Evolutionary conservation across 2,329 filamentous ascomycete genomes (phyloP), one percentile per base, ranked within the genome.

Genomic region (Verticillium nonalfalfae): DNA sequence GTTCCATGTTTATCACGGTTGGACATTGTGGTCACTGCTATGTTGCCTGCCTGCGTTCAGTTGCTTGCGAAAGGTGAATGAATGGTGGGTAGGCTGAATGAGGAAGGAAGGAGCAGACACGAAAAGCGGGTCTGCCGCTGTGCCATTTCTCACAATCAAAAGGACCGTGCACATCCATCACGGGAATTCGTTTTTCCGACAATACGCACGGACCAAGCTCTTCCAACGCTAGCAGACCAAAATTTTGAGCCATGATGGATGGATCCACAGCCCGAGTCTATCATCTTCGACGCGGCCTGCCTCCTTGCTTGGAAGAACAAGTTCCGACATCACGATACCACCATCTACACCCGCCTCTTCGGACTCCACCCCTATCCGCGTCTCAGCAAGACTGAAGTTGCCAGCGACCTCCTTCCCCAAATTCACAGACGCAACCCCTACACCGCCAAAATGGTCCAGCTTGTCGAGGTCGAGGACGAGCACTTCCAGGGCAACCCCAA

Each of bases 381-480:
- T 52, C 45, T 52, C 18, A 10, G 26, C n/a, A 10, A 52, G 45
- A 52, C 10, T 18, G 10, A 7, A 7, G 4, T n/a, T 18, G 45
- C 9, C 45, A 52, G 11, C 45, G 21, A 52, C 45, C 7, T 52
- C 4, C 45, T 52, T 18, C 18, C 18, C 11, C 45, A 21, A 52
- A 52, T 52, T 7, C 9, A 52, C 6, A 21, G 21, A 26, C 26
- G 2, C 45, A 52, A 4, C 18, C 45, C 58, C 58, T 13, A 54
- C 50, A 35, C 45, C 31, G 66, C 62, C 78, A 88, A 77, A 71
- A 97, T 98, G 94, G 94, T 98, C 77, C 92, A 94, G 79, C 91
- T 98, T 74, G 91, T 92, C 74, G 94, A 98, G 83, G 94, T 98
- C 73, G 89, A 96, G 75, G 94, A 98, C 75, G 93, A 97, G 84